phyloP scores from a whole-genome alignment of 495 filamentous ascomycete species.

The Penicillium bovifimosum region DNA sequence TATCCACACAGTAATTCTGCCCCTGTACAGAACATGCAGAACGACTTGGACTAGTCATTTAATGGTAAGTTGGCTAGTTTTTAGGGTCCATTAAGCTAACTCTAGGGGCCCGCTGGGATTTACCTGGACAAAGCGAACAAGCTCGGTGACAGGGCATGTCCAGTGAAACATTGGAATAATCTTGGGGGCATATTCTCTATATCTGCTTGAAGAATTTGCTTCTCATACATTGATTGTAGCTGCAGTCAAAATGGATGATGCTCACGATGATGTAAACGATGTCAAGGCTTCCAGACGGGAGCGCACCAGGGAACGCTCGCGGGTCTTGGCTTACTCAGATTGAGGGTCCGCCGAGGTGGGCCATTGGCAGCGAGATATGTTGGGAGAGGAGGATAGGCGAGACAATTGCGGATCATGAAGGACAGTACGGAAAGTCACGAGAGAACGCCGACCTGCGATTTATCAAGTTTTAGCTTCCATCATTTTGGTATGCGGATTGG shows the following conservation, averaged over 20 bases:
- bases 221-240: not conserved
- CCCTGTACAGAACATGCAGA: not conserved
- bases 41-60: not conserved
- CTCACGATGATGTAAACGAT: constrained; percentile 33
- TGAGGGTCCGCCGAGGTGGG: not conserved
- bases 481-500: no score
- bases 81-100: constrained; percentile 15
- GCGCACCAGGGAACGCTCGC: constrained; percentile 2
- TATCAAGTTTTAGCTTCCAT: no score
- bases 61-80: constrained; percentile 3
- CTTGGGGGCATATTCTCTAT: not conserved
- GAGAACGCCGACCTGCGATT: no score
- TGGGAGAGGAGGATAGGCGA: not conserved
- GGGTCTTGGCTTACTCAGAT: constrained; percentile 21
- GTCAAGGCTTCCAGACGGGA: constrained; percentile 7
- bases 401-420: no score
- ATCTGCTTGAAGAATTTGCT: not conserved
- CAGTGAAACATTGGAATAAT: not conserved
- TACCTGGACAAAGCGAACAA: not conserved
- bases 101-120: not conserved
- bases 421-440: no score
- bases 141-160: not conserved
- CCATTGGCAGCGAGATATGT: not conserved
- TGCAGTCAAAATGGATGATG: constrained; percentile 27
- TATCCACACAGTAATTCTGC: no score